phyloP scores from a whole-genome alignment of 306 rosid species.

The Ochetophila trinervis region DNA sequence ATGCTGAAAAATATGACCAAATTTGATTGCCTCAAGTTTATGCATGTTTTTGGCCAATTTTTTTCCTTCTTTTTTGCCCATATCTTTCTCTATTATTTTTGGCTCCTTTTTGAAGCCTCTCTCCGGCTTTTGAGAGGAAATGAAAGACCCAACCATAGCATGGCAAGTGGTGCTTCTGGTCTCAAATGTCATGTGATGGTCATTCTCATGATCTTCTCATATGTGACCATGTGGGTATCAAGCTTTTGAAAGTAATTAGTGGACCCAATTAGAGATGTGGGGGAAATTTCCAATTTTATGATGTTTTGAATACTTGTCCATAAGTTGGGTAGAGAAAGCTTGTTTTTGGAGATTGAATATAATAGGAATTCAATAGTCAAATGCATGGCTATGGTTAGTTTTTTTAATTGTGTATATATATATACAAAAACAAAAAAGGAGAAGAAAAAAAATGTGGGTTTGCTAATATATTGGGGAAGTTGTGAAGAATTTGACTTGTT shows the following conservation, averaged over 20 bases:
- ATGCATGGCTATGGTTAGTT: conserved; percentile 7
- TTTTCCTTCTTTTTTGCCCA: background rate
- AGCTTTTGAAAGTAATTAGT: background rate
- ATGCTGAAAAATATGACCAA: conserved; percentile 7
- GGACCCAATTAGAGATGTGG: conserved; percentile 2
- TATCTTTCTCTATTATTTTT: background rate
- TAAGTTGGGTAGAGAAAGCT: background rate
- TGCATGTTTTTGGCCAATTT: background rate
- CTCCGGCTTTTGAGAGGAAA: background rate
- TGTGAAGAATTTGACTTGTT: conserved; percentile 9
- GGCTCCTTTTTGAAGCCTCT: conserved; percentile 1
- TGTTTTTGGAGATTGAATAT: background rate
- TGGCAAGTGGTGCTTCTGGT: no score
- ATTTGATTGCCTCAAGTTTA: background rate
- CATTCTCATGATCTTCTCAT: background rate
- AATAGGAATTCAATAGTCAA: background rate
- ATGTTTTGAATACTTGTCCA: background rate
- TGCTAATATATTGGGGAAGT: background rate
- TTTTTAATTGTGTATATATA: background rate
- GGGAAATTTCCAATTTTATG: background rate
- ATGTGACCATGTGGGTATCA: no score
- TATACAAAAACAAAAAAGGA: background rate
- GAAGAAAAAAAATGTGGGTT: background rate
- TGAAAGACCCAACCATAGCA: conserved; percentile 10
- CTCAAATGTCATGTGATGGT: no score